Conservation (phyloP, 805 yeast genomes). For the Wickerhamiella musiphila region DNA sequence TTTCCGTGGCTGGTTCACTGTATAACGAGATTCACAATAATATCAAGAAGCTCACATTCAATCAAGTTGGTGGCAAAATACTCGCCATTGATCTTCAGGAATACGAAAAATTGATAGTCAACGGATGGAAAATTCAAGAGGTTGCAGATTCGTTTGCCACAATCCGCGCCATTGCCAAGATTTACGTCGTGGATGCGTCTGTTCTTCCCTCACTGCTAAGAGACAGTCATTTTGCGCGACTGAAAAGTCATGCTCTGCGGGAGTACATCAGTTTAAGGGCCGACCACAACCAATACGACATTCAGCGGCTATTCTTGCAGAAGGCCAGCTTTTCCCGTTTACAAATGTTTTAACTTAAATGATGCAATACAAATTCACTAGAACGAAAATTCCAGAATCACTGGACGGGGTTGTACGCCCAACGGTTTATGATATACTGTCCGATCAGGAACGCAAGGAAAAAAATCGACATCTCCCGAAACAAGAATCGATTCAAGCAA, state of each 20-base stretch:
- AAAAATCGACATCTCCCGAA: background rate
- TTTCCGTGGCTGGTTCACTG: conserved; percentile 40
- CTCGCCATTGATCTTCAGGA: conserved; percentile 69
- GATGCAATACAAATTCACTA: background rate
- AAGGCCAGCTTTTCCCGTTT: conserved; percentile 3
- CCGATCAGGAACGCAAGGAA: background rate
- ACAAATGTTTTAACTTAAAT: too few relatives aligned
- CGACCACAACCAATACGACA: conserved; percentile 8
- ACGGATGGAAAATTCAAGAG: conserved; percentile 46
- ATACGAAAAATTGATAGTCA: conserved; percentile 44
- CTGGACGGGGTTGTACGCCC: background rate
- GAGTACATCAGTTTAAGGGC: conserved; percentile 11
- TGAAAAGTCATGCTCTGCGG: conserved; percentile 31
- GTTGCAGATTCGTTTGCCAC: conserved; percentile 48
- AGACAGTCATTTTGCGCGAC: conserved; percentile 58
- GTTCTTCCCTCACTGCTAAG: conserved; percentile 58
- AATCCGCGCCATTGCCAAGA: conserved; percentile 63
- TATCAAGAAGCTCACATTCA: conserved; percentile 57
- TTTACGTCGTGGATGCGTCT: conserved; percentile 72
- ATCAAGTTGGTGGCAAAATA: conserved; percentile 65
- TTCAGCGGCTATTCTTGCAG: conserved; percentile 11
- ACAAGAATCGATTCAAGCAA: too few relatives aligned
- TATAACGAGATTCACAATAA: conserved; percentile 48
- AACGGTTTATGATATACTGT: background rate
- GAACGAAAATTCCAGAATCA: background rate